A percentile compares a stretch with the other conserved stretches of the same genome.
Evolutionary conservation across 495 filamentous ascomycete genomes (phyloP).

Genomic region (Hypomontagnella monticulosa): DNA sequence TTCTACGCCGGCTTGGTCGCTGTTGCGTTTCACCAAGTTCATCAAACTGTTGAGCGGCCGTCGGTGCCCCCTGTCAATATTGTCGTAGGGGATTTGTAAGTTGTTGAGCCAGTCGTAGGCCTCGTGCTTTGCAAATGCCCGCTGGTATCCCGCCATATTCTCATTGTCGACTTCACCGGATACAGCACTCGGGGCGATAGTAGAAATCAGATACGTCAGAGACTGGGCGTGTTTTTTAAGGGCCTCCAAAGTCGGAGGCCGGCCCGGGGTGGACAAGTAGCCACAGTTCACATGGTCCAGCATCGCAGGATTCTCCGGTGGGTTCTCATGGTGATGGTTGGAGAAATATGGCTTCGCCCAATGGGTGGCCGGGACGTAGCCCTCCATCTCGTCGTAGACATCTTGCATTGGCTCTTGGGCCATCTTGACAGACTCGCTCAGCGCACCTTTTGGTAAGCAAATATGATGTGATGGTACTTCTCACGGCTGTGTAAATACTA

Average conservation of each 20-base stretch:
- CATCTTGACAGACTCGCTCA: constrained; percentile 28
- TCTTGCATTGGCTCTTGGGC: constrained; percentile 20
- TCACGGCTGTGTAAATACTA: constrained; percentile 9
- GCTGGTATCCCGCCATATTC: constrained; percentile 2
- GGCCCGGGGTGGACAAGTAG: constrained; percentile 58
- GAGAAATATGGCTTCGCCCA: constrained; percentile 48
- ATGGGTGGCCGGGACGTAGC: constrained; percentile 38
- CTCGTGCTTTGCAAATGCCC: constrained; percentile 8
- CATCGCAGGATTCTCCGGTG: constrained; percentile 35
- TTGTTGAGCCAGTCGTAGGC: constrained; percentile 63
- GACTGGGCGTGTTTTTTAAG: constrained; percentile 67
- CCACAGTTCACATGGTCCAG: constrained; percentile 60
- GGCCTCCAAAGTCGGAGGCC: constrained; percentile 58
- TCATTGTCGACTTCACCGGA: constrained; percentile 40
- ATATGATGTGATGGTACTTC: neutral
- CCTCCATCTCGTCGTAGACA: constrained; percentile 39
- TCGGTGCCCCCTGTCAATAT: constrained; percentile 55
- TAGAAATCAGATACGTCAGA: constrained; percentile 58
- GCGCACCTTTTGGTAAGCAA: constrained; percentile 1
- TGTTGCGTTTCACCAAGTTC: constrained; percentile 54
- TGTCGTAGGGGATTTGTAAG: constrained; percentile 54
- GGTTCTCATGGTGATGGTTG: constrained; percentile 43
- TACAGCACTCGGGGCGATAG: constrained; percentile 48
- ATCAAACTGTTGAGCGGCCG: constrained; percentile 55
- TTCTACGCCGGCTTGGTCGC: constrained; percentile 50